phyloP scores from a whole-genome alignment of 2,329 filamentous ascomycete species.

The Fusarium continuum region DNA sequence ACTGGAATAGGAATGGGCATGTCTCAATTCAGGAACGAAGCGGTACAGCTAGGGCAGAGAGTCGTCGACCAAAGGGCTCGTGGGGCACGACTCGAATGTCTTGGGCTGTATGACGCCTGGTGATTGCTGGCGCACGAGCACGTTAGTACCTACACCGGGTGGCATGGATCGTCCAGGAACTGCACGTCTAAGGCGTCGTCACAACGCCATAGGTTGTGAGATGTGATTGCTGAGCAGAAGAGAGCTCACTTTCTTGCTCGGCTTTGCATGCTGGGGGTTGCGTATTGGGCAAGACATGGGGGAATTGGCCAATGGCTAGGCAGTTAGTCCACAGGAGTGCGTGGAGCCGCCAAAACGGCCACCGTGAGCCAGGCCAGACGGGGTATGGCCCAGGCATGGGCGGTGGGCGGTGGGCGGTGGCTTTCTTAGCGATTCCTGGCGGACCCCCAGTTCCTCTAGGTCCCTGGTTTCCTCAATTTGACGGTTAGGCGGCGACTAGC shows the following conservation, averaged over 20 bases:
- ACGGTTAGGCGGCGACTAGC: conserved; percentile 40
- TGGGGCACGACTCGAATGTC: conserved; percentile 36
- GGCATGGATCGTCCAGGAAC: conserved; percentile 40
- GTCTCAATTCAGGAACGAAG: conserved; percentile 54
- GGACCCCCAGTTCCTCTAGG: conserved; percentile 15
- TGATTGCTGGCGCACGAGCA: conserved; percentile 36
- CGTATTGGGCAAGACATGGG: conserved; percentile 25
- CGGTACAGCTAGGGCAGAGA: conserved; percentile 35
- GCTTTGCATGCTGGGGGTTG: conserved; percentile 24
- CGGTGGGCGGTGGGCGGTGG: conserved; percentile 34
- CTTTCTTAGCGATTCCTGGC: conserved; percentile 29
- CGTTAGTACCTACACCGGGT: conserved; percentile 24
- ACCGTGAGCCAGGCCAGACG: conserved; percentile 36
- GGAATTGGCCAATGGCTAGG: conserved; percentile 35
- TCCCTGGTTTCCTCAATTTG: conserved; percentile 30
- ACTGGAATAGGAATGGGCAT: conserved; percentile 47
- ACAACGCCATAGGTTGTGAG: conserved; percentile 36
- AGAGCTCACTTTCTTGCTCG: conserved; percentile 26
- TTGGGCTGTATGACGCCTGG: conserved; percentile 36
- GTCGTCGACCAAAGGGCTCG: conserved; percentile 32
- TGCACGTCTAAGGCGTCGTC: conserved; percentile 39
- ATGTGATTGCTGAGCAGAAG: conserved; percentile 39
- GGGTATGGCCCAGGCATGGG: conserved; percentile 33
- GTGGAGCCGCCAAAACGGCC: conserved; percentile 36
- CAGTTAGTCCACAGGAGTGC: conserved; percentile 22